These are phyloP conservation scores for Stromatinia cepivora DNA, from an alignment of 2,329 filamentous ascomycete genomes.

Conservation along the genomic window DNA sequence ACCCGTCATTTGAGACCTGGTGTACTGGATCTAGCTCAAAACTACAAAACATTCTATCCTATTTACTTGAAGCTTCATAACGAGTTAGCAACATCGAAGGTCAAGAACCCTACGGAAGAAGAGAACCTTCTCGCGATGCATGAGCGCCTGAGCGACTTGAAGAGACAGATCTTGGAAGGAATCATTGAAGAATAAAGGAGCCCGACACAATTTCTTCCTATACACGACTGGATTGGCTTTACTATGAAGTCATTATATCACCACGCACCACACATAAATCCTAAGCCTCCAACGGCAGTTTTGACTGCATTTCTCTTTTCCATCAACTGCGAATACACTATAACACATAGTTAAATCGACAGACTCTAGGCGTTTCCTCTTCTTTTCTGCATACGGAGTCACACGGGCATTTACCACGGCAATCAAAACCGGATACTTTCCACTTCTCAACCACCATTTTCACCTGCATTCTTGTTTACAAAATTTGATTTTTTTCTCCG, in stretches of 20 bases:
- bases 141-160: constrained; percentile 55
- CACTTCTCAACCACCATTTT: neutral
- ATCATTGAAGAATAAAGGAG: constrained; percentile 29
- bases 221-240: neutral
- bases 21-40: constrained; percentile 53
- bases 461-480: constrained; percentile 7
- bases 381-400: constrained; percentile 6
- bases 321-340: neutral
- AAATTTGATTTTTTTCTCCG: constrained; percentile 10
- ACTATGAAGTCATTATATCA: neutral
- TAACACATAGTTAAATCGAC: neutral
- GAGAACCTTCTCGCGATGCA: constrained; percentile 56
- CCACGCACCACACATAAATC: neutral
- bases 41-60: constrained; percentile 57
- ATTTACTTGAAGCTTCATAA: constrained; percentile 58
- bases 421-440: constrained; percentile 13
- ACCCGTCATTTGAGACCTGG: constrained; percentile 47
- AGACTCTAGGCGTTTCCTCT: neutral
- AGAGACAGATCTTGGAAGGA: constrained; percentile 51
- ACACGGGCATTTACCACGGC: constrained; percentile 19
- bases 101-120: constrained; percentile 54
- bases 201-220: neutral
- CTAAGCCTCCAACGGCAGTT: neutral
- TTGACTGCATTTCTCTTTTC: neutral
- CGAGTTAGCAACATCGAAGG: constrained; percentile 48